These are phyloP conservation scores for Kalmanozyma brasiliensis DNA, from an alignment of 1,284 basidiomycete genomes.

Conservation along the genomic window DNA sequence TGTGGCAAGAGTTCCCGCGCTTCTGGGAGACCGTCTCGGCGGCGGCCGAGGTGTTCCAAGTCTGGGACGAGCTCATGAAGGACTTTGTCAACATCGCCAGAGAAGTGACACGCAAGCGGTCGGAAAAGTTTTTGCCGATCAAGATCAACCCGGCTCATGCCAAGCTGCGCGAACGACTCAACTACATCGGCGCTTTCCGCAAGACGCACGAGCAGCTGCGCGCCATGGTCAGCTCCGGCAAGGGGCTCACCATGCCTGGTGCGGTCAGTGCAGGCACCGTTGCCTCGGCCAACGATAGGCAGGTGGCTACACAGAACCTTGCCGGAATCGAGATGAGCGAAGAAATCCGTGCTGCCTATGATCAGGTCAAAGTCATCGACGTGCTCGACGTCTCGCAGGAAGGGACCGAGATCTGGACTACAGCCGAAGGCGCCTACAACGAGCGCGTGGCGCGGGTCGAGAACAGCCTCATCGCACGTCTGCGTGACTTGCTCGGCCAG, in stretches of 20 bases:
- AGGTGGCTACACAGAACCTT: conserved; percentile 62
- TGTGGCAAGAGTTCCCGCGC: conserved; percentile 91
- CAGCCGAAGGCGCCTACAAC: conserved; percentile 96
- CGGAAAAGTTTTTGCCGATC: conserved; percentile 96
- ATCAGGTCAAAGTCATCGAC: conserved; percentile 93
- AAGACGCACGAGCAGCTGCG: conserved; percentile 97
- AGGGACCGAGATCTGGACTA: conserved; percentile 97
- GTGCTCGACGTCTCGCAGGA: conserved; percentile 85
- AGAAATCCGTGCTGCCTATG: conserved; percentile 89
- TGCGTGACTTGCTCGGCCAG: conserved; percentile 91
- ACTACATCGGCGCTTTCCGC: conserved; percentile 87
- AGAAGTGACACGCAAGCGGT: conserved; percentile 89
- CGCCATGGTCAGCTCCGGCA: conserved; percentile 95
- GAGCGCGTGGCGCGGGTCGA: conserved; percentile 96
- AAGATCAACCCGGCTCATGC: conserved; percentile 91
- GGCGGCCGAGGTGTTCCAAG: conserved; percentile 84
- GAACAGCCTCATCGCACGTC: conserved; percentile 94
- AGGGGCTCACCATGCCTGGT: conserved; percentile 71
- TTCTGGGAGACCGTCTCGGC: conserved; percentile 86
- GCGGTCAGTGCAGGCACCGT: conserved; percentile 9
- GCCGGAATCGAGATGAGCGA: conserved; percentile 92
- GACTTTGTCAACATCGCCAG: conserved; percentile 97
- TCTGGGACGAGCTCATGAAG: conserved; percentile 97
- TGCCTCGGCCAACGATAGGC: conserved; percentile 36
- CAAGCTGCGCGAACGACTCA: conserved; percentile 86